Base-by-base conservation (phyloP, 371 early-diverging fungal genomes). In the Rhizomucor miehei region DNA sequence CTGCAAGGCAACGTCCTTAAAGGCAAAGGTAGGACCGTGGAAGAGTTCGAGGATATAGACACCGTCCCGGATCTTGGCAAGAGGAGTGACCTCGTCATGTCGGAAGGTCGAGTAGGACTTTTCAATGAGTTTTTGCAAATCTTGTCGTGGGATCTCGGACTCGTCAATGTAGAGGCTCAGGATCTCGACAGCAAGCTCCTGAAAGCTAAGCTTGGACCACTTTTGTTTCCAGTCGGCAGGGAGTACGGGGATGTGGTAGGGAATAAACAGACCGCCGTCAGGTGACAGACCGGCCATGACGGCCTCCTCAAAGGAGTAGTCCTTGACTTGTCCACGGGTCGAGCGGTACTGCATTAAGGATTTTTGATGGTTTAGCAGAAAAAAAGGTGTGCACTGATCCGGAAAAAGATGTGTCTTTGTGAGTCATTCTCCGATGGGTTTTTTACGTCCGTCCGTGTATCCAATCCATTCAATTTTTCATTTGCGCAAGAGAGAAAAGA, bases 1-100 rank as follows among this genome's bases (percentile, higher is more conserved):
- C 74, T 98, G 98, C 59, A 97, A 79, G 6, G 97, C 98, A 40
- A 97, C 95, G 60, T 98, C 98, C 78, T 98, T 98, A 80, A 98
- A 98, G 19, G 97, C 97, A 75, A 94, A 94, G 1, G 97, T 97
- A 11, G 97, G 97, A 2, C 97, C 98, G 59, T 94, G 96, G 88
- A 93, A 95, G 39, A 98, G 83, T 76, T 98, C 97, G 53, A 98
- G 80, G 12, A 96, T 77, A 55, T 86, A 85, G 41, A 91, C 57
- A 24, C 75, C 81, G 35, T 80, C 78, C 48, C 82, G 79, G 56
- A 94, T 71, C 66, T 84, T 78, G 51, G 81, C 85, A 40, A 94
- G 59, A 21, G 97, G 97, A 3, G 93, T 90, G 51, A 95, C 88
- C 10, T 88, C 82, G 19, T 80, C 59, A 45, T 81, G 70, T 34